A percentile compares a stretch with the other conserved stretches of the same genome.
These are phyloP conservation scores for Monilinia fructigena DNA, from an alignment of 2,329 filamentous ascomycete genomes.

Conservation along the genomic window DNA sequence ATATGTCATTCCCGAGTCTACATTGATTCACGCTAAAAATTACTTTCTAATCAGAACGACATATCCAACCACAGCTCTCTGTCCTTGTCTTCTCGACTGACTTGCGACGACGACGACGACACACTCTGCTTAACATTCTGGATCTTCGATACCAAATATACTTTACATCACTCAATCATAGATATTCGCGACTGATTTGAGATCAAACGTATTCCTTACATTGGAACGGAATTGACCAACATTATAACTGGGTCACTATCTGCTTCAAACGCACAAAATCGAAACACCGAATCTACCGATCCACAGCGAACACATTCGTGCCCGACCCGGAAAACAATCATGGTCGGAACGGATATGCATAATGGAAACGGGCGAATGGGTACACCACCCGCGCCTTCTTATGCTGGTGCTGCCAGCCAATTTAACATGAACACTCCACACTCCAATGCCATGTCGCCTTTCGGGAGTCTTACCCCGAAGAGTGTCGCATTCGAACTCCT, in stretches of 20 bases:
- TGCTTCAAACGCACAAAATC: slow-evolving; percentile 35
- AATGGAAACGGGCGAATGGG: slow-evolving; percentile 33
- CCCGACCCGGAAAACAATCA: slow-evolving; percentile 36
- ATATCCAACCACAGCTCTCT: slow-evolving; percentile 29
- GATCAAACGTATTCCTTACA: slow-evolving; percentile 18
- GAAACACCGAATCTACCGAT: slow-evolving; percentile 29
- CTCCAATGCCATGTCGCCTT: slow-evolving; percentile 37
- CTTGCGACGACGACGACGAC: slow-evolving; percentile 34
- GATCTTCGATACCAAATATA: slow-evolving; percentile 20
- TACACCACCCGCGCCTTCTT: slow-evolving; percentile 36
- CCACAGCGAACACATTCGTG: slow-evolving; percentile 32
- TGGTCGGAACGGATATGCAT: slow-evolving; percentile 33
- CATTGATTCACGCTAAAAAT: slow-evolving; percentile 33
- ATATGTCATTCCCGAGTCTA: slow-evolving; percentile 29
- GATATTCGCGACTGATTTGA: slow-evolving; percentile 26
- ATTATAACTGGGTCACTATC: slow-evolving; percentile 31
- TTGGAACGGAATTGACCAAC: slow-evolving; percentile 32
- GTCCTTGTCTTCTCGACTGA: slow-evolving; percentile 28
- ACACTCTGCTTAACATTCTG: slow-evolving; percentile 25
- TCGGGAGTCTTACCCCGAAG: slow-evolving; percentile 53
- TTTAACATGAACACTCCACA: slow-evolving; percentile 34
- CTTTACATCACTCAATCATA: slow-evolving; percentile 15
- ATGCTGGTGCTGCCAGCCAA: slow-evolving; percentile 30
- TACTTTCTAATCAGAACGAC: slow-evolving; percentile 27
- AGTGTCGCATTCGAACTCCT: slow-evolving; percentile 78